Percentiles rank a stretch among this genome's conserved stretches.
Conservation (phyloP, 2,329 filamentous ascomycete species). For the Microdochium bolleyi region DNA sequence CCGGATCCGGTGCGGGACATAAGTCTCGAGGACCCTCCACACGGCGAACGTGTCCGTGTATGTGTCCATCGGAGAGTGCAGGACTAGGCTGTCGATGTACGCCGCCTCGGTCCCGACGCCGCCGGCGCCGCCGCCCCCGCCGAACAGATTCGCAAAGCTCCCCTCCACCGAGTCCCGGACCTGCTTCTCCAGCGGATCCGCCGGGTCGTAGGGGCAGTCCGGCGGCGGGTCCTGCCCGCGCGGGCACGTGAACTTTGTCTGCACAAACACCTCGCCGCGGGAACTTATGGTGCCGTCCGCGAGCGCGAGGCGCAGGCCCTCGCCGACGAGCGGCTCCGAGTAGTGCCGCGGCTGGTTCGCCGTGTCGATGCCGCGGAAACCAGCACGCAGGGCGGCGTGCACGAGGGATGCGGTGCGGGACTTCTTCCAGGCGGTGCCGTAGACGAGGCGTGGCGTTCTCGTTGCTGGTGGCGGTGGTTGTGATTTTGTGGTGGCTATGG, state of each 20-base stretch:
- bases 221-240: constrained; percentile 50
- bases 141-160: neutral
- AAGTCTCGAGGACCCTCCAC: constrained; percentile 59
- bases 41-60: constrained; percentile 47
- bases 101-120: constrained; percentile 18
- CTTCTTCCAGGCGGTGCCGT: constrained; percentile 85
- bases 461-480: constrained; percentile 11
- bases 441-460: constrained; percentile 50
- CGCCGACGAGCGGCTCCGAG: constrained; percentile 61
- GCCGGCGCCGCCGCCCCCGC: neutral
- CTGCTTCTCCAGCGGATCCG: constrained; percentile 52
- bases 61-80: constrained; percentile 51
- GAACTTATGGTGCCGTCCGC: constrained; percentile 45
- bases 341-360: constrained; percentile 76
- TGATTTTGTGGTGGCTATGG: constrained; percentile 1
- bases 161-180: constrained; percentile 54
- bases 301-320: constrained; percentile 56
- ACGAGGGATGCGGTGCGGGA: constrained; percentile 60
- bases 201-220: constrained; percentile 48
- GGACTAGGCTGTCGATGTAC: constrained; percentile 66
- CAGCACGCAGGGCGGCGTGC: constrained; percentile 55
- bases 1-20: constrained; percentile 56
- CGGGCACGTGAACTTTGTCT: constrained; percentile 73
- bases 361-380: constrained; percentile 70
- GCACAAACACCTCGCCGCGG: constrained; percentile 58